Conservation (phyloP, 2,329 filamentous ascomycete species). For the Lachnellula arida region DNA sequence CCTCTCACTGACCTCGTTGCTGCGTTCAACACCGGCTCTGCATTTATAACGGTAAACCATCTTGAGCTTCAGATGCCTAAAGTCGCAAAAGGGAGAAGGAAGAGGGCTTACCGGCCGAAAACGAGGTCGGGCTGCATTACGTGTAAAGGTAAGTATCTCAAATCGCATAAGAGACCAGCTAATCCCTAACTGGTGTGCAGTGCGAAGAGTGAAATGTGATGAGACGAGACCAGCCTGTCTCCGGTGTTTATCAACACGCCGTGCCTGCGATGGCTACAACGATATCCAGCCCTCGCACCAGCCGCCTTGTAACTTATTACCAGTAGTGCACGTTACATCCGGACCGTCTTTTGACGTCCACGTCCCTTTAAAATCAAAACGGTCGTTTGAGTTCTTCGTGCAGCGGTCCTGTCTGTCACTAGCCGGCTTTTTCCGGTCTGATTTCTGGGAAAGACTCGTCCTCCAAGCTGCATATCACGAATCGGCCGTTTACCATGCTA, state of each 20-base stretch:
- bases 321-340: neutral
- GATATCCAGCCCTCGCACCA: slow-evolving; percentile 3
- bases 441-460: slow-evolving; percentile 59
- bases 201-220: slow-evolving; percentile 12
- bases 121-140: slow-evolving; percentile 5
- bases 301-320: slow-evolving; percentile 12
- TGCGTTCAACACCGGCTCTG: neutral
- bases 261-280: slow-evolving; percentile 38
- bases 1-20: neutral
- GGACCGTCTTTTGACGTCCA: slow-evolving; percentile 10
- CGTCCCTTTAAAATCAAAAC: slow-evolving; percentile 3
- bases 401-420: slow-evolving; percentile 54
- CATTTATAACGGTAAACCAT: neutral
- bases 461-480: slow-evolving; percentile 54
- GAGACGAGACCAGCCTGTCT: slow-evolving; percentile 7
- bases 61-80: slow-evolving; percentile 3
- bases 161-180: neutral
- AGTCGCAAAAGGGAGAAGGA: slow-evolving; percentile 7
- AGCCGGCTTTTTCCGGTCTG: slow-evolving; percentile 58
- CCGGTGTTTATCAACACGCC: slow-evolving; percentile 6
- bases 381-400: slow-evolving; percentile 13
- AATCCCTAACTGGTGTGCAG: slow-evolving; percentile 2
- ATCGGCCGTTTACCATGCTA: slow-evolving; percentile 18
- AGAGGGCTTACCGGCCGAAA: slow-evolving; percentile 8
- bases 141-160: slow-evolving; percentile 2